Evolutionary conservation across 176 grass and related monocot genomes (phyloP), one percentile per base, ranked within the genome.

Genomic region (Leersia perrieri): DNA sequence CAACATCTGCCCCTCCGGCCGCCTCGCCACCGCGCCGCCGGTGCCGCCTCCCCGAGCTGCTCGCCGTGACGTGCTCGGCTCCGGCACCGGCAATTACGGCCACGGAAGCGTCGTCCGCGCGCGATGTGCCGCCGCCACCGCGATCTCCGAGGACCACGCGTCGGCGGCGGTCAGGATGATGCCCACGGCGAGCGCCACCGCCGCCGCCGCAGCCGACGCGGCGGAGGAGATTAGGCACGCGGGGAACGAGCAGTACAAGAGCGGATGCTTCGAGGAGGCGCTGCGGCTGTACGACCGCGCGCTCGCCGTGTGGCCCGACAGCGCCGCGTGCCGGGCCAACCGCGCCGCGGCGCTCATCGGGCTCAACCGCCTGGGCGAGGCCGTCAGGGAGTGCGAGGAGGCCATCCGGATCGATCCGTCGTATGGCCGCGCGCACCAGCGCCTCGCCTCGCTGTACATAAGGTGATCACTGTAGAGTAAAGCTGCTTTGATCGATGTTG

Each of bases 1-100:
- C 22, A 93, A 89, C 80, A 89, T 93, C 66, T 93, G 84, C 34
- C 90, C 87, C 4, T 92, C 87, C 11, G 90, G 80, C 7, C 89
- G 80, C 76, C 72, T 87, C 13, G 26, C 44, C 53, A 58, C 2
- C 47, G 62, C 68, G 12, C 29, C 68, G 29, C 76, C 82, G 2
- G 85, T 82, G 15, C 68, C 84, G 2, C 74, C 62, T 9, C 75
- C 87, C 27, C 75, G 87, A 5, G n/a, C 73, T 3, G 33, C 3
- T 5, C 68, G 80, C 44, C 83, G n/a, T 36, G 91, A 87, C 36
- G 87, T 87, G 35, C 83, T 86, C 3, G 75, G 87, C 55, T 85
- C 87, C 25, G 87, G 87, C 29, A 87, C 80, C 1, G 84, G 64
- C 33, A 89, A 87, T 63, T 93, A 89, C 25, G 90, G 90, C 13